A percentile compares a stretch with the other conserved stretches of the same genome.
Conservation (phyloP, 1,139 yeast genomes). For the Blastobotrys apis region DNA sequence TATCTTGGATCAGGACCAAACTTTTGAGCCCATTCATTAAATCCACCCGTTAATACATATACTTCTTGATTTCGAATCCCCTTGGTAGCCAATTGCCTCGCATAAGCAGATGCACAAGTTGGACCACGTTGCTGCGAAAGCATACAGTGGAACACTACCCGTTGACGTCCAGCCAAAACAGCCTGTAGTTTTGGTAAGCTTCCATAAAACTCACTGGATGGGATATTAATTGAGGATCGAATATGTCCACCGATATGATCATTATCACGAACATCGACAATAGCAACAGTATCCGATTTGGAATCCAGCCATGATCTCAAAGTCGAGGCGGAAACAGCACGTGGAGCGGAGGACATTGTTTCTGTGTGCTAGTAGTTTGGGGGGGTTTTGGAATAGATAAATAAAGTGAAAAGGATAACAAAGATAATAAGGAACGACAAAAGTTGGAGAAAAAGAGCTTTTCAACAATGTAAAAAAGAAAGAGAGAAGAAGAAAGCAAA, state of each 20-base stretch:
- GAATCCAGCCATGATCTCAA: slow-evolving; percentile 29
- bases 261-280: slow-evolving; percentile 83
- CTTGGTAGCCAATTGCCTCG: slow-evolving; percentile 47
- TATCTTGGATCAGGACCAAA: slow-evolving; percentile 65
- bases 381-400: no score
- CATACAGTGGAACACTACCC: slow-evolving; percentile 85
- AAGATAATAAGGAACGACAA: no score
- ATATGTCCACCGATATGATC: slow-evolving; percentile 81
- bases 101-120: slow-evolving; percentile 64
- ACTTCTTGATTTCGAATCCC: slow-evolving; percentile 46
- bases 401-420: no score
- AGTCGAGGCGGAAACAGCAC: slow-evolving; percentile 22
- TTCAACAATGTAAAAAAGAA: no score
- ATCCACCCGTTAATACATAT: slow-evolving; percentile 80
- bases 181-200: slow-evolving; percentile 44
- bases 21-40: slow-evolving; percentile 70
- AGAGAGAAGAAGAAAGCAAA: no score
- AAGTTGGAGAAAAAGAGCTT: no score
- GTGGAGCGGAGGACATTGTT: slow-evolving; percentile 1
- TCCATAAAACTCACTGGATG: slow-evolving; percentile 48
- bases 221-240: slow-evolving; percentile 54
- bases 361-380: no score
- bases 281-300: slow-evolving; percentile 39
- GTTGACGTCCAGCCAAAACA: slow-evolving; percentile 40
- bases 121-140: slow-evolving; percentile 91